A percentile compares a stretch with the other conserved stretches of the same genome.
These are phyloP conservation scores for Eutrema yunnanense DNA, from an alignment of 345 rosid genomes.

Conservation along the genomic window DNA sequence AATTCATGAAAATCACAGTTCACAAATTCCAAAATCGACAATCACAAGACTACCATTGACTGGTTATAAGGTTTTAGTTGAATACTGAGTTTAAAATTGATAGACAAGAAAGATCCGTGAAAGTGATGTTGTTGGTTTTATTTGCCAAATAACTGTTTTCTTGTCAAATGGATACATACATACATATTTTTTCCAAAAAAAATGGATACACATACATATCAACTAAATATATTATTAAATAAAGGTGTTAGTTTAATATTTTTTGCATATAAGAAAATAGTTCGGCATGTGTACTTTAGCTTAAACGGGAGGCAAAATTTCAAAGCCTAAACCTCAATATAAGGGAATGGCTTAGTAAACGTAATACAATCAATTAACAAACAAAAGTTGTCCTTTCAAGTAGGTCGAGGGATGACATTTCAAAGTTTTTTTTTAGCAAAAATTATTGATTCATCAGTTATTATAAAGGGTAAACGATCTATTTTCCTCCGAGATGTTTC, in stretches of 20 bases:
- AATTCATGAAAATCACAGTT: no score
- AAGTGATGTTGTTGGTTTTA: neutral
- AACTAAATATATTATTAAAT: neutral
- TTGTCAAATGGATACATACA: neutral
- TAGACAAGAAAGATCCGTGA: conserved; percentile 5
- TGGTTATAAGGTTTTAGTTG: neutral
- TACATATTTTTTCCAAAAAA: no score
- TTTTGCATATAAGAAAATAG: neutral
- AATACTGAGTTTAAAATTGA: neutral
- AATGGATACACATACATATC: neutral
- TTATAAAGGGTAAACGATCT: no score
- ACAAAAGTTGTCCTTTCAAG: neutral
- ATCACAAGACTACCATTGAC: no score
- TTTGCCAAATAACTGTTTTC: neutral
- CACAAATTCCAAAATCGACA: no score
- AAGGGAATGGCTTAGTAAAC: conserved; percentile 11
- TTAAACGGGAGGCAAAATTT: conserved; percentile 1
- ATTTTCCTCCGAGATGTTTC: no score
- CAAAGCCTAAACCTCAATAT: conserved; percentile 19
- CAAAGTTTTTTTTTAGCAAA: no score
- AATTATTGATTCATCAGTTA: neutral
- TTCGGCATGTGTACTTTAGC: conserved; percentile 1
- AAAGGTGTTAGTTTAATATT: neutral
- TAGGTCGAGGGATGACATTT: neutral
- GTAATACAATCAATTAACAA: neutral